Base-by-base conservation (phyloP, 169 alveolate genomes). In the Eimeria nieschulzi region DNA sequence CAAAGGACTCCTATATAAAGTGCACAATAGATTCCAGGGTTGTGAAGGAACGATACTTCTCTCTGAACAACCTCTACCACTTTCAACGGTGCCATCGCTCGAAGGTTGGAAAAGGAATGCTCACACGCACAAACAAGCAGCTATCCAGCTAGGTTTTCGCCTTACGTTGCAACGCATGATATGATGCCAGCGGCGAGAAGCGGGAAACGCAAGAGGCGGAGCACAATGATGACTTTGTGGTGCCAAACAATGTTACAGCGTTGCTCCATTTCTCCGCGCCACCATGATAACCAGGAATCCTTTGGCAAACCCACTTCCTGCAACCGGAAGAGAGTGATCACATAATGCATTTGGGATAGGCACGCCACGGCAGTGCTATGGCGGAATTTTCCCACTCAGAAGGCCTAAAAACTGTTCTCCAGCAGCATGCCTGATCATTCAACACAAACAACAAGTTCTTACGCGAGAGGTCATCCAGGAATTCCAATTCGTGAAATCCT, bases 91-190 rank as follows among this genome's bases (percentile, higher is more conserved):
- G 46, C 46, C 0, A 33, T 1, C 0, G 0, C 46, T 33, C 46
- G 46, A 33, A 33, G 46, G 3, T 33, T 33, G 46, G 46, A 33
- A 33, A 33, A 33, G 46, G 46, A 33, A 33, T 33, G 3, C n/a
- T n/a, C 46, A 33, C 46, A 33, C 46, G 3, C 46, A 33, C 46
- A 33, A 33, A 33, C 0, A 33, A 33, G 46, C 46, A 33, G 46
- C 3, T 33, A 33, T 33, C 46, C 46, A 33, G 0, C 46, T 33
- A 33, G 46, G 46, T 33, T 33, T 33, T 33, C 51, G 13, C 9
- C 93, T 10, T 88, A 88, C 93, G 75, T 88, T 46, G 93, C 93
- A 25, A 88, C 93, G 76, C 93, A 88, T n/a, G 93, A 88, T 51
- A 71, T 83, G 71, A 88, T 78, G 83, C 93, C 93, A 5, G 85